A percentile compares a stretch with the other conserved stretches of the same genome.
Evolutionary conservation across 768 basidiomycete genomes (phyloP).

Genomic region (Cubamyces lactineus): DNA sequence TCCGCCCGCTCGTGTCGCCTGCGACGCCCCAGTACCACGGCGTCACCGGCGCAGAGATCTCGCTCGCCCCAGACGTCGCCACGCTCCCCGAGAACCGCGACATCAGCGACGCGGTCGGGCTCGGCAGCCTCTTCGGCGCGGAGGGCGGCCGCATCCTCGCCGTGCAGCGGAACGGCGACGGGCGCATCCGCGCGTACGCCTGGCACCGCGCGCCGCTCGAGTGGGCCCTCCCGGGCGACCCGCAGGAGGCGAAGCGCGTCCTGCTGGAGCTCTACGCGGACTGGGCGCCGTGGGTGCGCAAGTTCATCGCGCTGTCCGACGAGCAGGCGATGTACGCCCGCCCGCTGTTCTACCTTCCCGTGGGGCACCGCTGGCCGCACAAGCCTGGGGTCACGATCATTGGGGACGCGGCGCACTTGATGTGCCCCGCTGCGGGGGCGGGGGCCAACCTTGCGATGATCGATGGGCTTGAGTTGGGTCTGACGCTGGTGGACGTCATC

Average conservation of each 20-base stretch:
- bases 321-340: constrained; percentile 10
- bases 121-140: constrained; percentile 35
- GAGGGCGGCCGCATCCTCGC: constrained; percentile 32
- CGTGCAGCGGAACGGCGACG: constrained; percentile 37
- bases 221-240: neutral
- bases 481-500: constrained; percentile 13
- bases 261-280: constrained; percentile 3
- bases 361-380: constrained; percentile 19
- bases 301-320: constrained; percentile 7
- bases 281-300: constrained; percentile 14
- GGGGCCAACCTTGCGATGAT: constrained; percentile 43
- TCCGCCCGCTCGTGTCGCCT: constrained; percentile 39
- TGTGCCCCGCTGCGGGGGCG: constrained; percentile 42
- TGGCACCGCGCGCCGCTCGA: constrained; percentile 8
- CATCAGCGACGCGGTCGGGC: constrained; percentile 29
- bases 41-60: constrained; percentile 23
- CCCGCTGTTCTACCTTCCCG: constrained; percentile 20
- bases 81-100: constrained; percentile 1
- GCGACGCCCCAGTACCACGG: constrained; percentile 40
- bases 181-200: constrained; percentile 13
- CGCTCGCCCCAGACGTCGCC: constrained; percentile 30
- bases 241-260: neutral
- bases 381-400: constrained; percentile 10
- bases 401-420: constrained; percentile 41
- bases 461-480: constrained; percentile 29